Percentiles rank a stretch among this genome's conserved stretches.
These are phyloP conservation scores for Ophiostoma australiae DNA, from an alignment of 2,329 filamentous ascomycete genomes.

Conservation along the genomic window DNA sequence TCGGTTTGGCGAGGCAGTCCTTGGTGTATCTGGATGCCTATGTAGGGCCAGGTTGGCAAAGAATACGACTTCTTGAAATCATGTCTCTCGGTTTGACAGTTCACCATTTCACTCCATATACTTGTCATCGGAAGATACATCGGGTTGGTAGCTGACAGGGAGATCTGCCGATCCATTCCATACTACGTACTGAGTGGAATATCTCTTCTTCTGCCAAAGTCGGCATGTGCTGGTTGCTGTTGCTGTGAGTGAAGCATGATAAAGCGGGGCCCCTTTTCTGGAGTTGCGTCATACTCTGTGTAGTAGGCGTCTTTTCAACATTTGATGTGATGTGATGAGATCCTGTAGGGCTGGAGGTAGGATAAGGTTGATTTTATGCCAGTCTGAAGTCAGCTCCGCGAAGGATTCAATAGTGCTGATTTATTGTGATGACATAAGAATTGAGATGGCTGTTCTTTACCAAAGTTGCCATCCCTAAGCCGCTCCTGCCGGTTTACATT, in stretches of 20 bases:
- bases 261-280: not conserved
- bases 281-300: not conserved
- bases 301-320: not conserved
- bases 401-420: not conserved
- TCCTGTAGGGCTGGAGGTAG: not conserved
- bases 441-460: not conserved
- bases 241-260: not conserved
- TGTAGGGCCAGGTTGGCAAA: not conserved
- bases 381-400: not conserved
- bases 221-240: not conserved
- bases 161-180: constrained; percentile 1
- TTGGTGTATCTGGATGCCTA: not conserved
- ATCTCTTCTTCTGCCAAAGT: not conserved
- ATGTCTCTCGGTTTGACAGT: not conserved
- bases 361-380: too few relatives aligned
- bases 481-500: not conserved
- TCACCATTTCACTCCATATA: not conserved
- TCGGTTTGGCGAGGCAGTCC: not conserved
- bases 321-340: not conserved
- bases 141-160: not conserved
- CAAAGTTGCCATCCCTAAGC: too few relatives aligned
- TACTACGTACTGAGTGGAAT: not conserved
- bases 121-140: not conserved
- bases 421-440: not conserved
- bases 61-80: not conserved